Evolutionary conservation across 495 filamentous ascomycete genomes (phyloP), one percentile per base, ranked within the genome.

Genomic region (Antarctomyces pellizariae): DNA sequence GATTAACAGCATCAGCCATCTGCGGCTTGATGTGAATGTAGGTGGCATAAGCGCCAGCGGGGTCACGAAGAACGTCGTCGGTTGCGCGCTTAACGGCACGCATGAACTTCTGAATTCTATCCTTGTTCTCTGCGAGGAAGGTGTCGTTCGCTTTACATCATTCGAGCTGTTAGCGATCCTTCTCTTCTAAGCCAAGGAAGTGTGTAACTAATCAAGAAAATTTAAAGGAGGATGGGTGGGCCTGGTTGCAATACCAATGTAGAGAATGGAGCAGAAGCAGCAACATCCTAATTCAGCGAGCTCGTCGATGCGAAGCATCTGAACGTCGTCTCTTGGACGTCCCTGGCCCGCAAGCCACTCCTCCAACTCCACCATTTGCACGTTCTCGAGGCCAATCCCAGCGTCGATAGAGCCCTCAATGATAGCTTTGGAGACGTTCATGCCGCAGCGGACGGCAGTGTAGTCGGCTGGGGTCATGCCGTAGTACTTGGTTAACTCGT

Each of bases 211-310:
- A n/a, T n/a, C n/a, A n/a, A n/a, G n/a, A n/a, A n/a, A n/a, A n/a
- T n/a, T n/a, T n/a, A n/a, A n/a, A n/a, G n/a, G n/a, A n/a, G n/a
- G n/a, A n/a, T n/a, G n/a, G n/a, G n/a, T n/a, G n/a, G n/a, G n/a
- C n/a, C n/a, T n/a, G 5, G n/a, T 16, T 5, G 16, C 13, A 34
- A 27, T 49, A 41, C 53, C 53, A 28, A 75, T 75, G 55, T 75
- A 75, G 22, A 75, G 53, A 42, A 74, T 71, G 1, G 64, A 66
- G 51, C 67, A 72, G 59, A 73, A 74, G 54, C 69, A 75, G 60
- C 70, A 74, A 52, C 70, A 74, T 29, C 70, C 69, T 16, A 73
- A 48, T 43, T 71, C 64, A 31, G 68, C 69, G 22, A 75, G 64
- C 49, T 74, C 56, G 49, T 73, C 68, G 42, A 75, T 74, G 41